A percentile compares a stretch with the other conserved stretches of the same genome.
Evolutionary conservation across 2,329 filamentous ascomycete species (phyloP).

Genomic region (Microdochium paspali): DNA sequence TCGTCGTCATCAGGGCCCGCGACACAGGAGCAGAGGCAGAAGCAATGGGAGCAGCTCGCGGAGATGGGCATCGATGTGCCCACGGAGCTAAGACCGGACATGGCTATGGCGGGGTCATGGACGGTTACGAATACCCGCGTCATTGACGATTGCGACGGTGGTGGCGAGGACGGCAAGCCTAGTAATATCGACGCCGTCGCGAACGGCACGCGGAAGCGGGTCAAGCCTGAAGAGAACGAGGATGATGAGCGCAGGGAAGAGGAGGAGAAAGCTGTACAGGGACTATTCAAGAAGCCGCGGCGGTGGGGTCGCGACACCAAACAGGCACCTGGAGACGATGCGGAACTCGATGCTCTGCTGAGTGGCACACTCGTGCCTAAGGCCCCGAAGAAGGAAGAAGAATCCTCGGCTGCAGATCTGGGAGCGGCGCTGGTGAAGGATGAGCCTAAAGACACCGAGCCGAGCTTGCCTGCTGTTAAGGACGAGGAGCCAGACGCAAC

Average conservation of each 20-base stretch:
- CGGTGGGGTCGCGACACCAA: slow-evolving; percentile 45
- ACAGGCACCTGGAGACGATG: slow-evolving; percentile 36
- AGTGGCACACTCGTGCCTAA: slow-evolving; percentile 21
- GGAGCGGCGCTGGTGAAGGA: slow-evolving; percentile 9
- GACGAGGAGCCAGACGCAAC: slow-evolving; percentile 25
- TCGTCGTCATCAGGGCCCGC: slow-evolving; percentile 27
- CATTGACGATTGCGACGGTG: slow-evolving; percentile 34
- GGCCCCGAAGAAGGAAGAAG: slow-evolving; percentile 12
- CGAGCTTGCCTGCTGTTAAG: slow-evolving; percentile 25
- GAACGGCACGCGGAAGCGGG: slow-evolving; percentile 51
- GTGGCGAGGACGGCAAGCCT: slow-evolving; percentile 28
- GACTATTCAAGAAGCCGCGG: slow-evolving; percentile 49
- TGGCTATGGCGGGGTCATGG: slow-evolving; percentile 90
- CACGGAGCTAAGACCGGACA: slow-evolving; percentile 63
- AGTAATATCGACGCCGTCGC: slow-evolving; percentile 36
- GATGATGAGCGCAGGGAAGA: slow-evolving; percentile 51
- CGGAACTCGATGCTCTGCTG: slow-evolving; percentile 54
- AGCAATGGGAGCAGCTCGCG: slow-evolving; percentile 78
- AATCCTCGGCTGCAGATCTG: slow-evolving; percentile 10
- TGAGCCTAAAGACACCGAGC: slow-evolving; percentile 10
- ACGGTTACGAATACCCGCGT: slow-evolving; percentile 58
- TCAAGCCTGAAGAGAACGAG: slow-evolving; percentile 26
- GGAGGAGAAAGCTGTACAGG: slow-evolving; percentile 47
- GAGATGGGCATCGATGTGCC: slow-evolving; percentile 82
- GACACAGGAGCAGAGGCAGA: slow-evolving; percentile 61